A percentile compares a stretch with the other conserved stretches of the same genome.
phyloP scores from a whole-genome alignment of 148 eudicot species.

The Vaccinium myrtillus region DNA sequence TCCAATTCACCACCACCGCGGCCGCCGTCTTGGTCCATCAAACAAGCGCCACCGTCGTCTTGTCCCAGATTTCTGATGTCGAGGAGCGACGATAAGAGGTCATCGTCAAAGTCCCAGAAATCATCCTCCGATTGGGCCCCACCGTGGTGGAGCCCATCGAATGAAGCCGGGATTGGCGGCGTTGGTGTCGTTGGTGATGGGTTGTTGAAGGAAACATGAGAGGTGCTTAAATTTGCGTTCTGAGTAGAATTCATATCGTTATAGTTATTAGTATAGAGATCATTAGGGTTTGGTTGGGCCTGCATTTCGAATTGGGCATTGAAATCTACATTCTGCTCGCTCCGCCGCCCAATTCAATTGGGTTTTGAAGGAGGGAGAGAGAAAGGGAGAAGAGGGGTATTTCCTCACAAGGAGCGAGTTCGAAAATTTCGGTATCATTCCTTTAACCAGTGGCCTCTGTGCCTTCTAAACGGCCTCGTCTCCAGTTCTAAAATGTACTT shows the following conservation, averaged over 20 bases:
- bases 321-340: background rate
- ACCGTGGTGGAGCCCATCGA: constrained; percentile 27
- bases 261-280: background rate
- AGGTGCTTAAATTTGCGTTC: background rate
- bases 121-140: constrained; percentile 40
- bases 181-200: background rate
- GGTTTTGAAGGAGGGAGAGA: background rate
- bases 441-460: no score
- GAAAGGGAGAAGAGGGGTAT: background rate
- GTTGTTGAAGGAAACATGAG: constrained; percentile 6
- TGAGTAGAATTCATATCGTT: background rate
- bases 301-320: background rate
- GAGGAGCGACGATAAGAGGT: constrained; percentile 48
- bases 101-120: constrained; percentile 33
- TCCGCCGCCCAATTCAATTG: background rate
- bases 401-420: background rate
- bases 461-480: no score
- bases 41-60: background rate
- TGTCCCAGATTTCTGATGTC: constrained; percentile 37
- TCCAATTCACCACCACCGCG: constrained; percentile 2
- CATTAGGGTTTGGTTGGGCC: background rate
- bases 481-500: no score
- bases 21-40: constrained; percentile 2
- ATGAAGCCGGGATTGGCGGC: background rate
- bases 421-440: no score